Evolutionary conservation across 2,329 filamentous ascomycete species (phyloP), one percentile per base, ranked within the genome.

Genomic region (Cordyceps pruinosa): DNA sequence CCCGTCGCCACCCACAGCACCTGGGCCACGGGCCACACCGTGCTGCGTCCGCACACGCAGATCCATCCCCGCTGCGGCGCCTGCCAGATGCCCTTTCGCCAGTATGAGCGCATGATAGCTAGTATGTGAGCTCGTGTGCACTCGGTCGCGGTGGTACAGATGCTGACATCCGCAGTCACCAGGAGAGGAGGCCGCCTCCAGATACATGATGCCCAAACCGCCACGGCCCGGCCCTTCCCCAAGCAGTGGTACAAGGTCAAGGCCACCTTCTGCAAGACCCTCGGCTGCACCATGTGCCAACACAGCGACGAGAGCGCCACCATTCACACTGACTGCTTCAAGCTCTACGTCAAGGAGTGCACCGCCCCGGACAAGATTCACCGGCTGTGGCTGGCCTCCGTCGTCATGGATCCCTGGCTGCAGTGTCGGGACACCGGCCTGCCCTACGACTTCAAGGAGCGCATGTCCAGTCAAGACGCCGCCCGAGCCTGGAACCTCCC

Each of bases 311-410:
- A 56, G 45, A 56, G 44, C 21, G 53, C 53, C 26, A 56, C 53
- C 1, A 9, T 56, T 7, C 53, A 56, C 19, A 19, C 28, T 8
- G 53, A 56, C n/a, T 56, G 53, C 28, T 56, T 56, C 26, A 41
- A 56, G 45, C 53, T 56, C 34, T 56, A 49, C n/a, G 26, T 49
- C 9, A 10, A 34, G 19, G 53, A 56, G 37, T 56, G 53, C 35
- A 34, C 34, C 13, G 34, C 34, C 53, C 32, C 44, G 13, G 53
- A 49, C 37, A 56, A 56, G 37, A 25, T 48, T 17, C 45, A 56
- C 25, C 53, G 53, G 21, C 35, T 56, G 2, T 56, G 53, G 53
- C 34, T 37, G n/a, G 53, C 53, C 28, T 48, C 44, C 4, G 19
- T 44, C 19, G 45, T 49, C 44, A 56, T 56, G 44, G 39, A 41